These are phyloP conservation scores for Naegleria fowleri DNA, from an alignment of 208 protist genomes.

Conservation along the genomic window DNA sequence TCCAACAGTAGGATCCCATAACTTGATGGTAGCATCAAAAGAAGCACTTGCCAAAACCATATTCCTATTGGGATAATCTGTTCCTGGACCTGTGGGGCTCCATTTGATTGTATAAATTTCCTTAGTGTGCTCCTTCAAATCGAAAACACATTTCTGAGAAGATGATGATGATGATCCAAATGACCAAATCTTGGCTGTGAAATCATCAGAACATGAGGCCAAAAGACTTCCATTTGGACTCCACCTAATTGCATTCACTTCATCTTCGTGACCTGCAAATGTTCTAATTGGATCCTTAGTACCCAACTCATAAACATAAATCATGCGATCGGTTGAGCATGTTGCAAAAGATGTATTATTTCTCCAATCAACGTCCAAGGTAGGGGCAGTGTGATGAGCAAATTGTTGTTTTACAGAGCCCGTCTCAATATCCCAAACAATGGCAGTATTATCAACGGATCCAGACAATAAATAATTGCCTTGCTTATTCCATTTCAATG, in stretches of 20 bases:
- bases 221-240: constrained; percentile 59
- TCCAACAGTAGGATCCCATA: constrained; percentile 56
- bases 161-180: constrained; percentile 33
- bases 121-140: constrained; percentile 54
- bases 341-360: constrained; percentile 64
- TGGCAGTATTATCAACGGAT: constrained; percentile 63
- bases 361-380: constrained; percentile 76
- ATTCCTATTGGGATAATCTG: constrained; percentile 49
- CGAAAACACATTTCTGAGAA: constrained; percentile 41
- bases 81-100: constrained; percentile 42
- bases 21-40: constrained; percentile 57
- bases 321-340: constrained; percentile 66
- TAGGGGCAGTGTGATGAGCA: constrained; percentile 44
- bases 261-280: constrained; percentile 57
- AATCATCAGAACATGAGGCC: constrained; percentile 78
- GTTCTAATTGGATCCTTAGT: constrained; percentile 37
- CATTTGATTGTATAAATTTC: constrained; percentile 69
- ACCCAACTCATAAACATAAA: constrained; percentile 62
- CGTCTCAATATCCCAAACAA: constrained; percentile 61
- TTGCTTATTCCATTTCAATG: constrained; percentile 69
- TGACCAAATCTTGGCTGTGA: constrained; percentile 64
- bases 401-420: not conserved
- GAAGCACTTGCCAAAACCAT: constrained; percentile 56
- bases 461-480: constrained; percentile 62
- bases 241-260: constrained; percentile 79